Base-by-base conservation (phyloP, 2,329 filamentous ascomycete genomes). In the Colletotrichum orchidophilum region DNA sequence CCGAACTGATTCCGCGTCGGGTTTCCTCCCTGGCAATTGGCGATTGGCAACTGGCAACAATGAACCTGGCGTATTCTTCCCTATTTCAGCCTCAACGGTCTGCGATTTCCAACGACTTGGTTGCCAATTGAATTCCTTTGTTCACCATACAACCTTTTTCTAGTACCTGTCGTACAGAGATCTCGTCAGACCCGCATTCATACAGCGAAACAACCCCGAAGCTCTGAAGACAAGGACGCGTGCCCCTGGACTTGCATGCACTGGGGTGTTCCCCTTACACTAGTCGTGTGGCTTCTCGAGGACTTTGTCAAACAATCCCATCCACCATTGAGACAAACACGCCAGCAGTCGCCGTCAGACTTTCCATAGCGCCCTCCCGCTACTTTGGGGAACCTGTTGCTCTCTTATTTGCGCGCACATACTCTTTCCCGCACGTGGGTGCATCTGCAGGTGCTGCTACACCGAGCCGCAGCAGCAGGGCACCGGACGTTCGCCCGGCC, bases 281-380 rank as follows among this genome's bases (percentile, higher is more conserved):
- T 52, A 63, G 61, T 54, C 50, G 35, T 39, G 50, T n/a, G 8
- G 5, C 31, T 66, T 59, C 21, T 46, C 24, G 4, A n/a, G 39
- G 33, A 18, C 31, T 33, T 29, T 42, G 31, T 52, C 53, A 50
- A 24, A 46, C 35, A 53, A 26, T 54, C 12, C 54, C 55, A 21
- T 29, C 35, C 21, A 35, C 49, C 61, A 18, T 60, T 57, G 54
- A 61, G 66, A 66, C 66, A 60, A 39, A 42, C 46, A 63, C 66
- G 39, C 39, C 39, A 52, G 39, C 53, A 58, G 54, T 27, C 13
- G 21, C 52, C 42, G 39, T 27, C 61, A 57, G 42, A 64, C 46
- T 64, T 33, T 42, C 62, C 49, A 61, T 31, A 52, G 29, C 60
- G 60, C 60, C 66, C 18, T 46, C 39, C 18, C 60, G 66, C 39